phyloP scores from a whole-genome alignment of 225 moss, liverwort and hornwort species.

The Thuidium tamariscinum region DNA sequence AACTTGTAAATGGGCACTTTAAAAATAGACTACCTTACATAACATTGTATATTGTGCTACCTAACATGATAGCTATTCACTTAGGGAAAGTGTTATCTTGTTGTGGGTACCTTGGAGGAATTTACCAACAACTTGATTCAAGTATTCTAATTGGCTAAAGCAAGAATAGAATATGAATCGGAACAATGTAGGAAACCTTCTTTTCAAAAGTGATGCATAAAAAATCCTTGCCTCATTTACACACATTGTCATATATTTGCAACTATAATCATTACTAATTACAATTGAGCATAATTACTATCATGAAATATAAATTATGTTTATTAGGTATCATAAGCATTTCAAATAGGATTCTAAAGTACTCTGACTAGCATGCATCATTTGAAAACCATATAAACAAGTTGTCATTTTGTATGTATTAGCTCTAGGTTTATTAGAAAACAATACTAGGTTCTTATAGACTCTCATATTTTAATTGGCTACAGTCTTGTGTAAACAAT shows the following conservation, averaged over 20 bases:
- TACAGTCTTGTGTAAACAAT: too few species aligned
- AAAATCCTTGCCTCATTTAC: fast-evolving
- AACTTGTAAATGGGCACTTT: fast-evolving
- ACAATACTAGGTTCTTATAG: neutral
- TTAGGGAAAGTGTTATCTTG: fast-evolving
- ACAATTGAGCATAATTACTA: fast-evolving
- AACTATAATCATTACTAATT: neutral
- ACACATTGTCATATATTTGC: neutral
- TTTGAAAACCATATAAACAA: neutral
- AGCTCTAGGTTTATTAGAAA: fast-evolving
- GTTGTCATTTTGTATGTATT: neutral
- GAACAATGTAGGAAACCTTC: fast-evolving
- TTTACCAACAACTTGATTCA: neutral
- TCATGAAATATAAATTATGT: neutral
- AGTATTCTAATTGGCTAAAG: fast-evolving
- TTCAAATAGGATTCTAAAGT: neutral
- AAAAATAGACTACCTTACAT: neutral
- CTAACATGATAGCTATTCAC: neutral
- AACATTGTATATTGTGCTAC: too few species aligned
- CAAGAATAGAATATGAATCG: neutral
- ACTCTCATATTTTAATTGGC: too few species aligned
- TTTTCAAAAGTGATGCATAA: neutral
- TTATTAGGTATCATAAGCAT: neutral
- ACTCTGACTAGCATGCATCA: neutral
- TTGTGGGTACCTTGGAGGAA: fast-evolving